Conservation (phyloP, 495 filamentous ascomycete genomes). For the Corynascus novoguineensis region DNA sequence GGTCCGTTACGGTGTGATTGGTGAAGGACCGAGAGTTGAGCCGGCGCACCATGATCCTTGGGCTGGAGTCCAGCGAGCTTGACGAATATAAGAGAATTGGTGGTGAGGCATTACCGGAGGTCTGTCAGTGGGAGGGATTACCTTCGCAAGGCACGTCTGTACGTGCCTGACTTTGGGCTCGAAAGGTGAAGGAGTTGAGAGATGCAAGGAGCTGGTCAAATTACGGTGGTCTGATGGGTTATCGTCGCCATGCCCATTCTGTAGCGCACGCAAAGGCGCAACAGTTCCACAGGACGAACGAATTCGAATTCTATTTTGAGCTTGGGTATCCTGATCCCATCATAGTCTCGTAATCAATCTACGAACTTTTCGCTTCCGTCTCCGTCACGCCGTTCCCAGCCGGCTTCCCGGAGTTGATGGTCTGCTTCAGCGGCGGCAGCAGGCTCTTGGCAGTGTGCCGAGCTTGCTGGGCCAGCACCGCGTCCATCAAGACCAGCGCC, state of each 20-base stretch:
- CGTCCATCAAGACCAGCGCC: slow-evolving; percentile 83
- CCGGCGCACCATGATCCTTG: background rate
- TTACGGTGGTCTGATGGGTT: no score
- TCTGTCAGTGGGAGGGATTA: no score
- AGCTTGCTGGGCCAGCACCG: slow-evolving; percentile 79
- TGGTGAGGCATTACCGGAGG: background rate
- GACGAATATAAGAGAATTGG: background rate
- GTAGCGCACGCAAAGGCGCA: no score
- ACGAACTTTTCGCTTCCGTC: background rate
- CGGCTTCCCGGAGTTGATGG: slow-evolving; percentile 21
- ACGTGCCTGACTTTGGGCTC: no score
- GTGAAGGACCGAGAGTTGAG: slow-evolving; percentile 7
- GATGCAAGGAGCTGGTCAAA: no score
- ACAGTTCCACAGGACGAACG: no score
- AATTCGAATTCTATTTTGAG: no score
- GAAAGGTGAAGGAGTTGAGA: no score
- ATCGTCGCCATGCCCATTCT: no score
- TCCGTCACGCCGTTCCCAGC: slow-evolving; percentile 29
- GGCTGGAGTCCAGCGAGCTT: slow-evolving; percentile 5
- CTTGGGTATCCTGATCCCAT: slow-evolving; percentile 10
- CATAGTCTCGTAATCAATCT: slow-evolving; percentile 1
- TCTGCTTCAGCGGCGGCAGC: slow-evolving; percentile 46
- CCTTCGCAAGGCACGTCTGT: no score
- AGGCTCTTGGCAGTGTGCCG: slow-evolving; percentile 52
- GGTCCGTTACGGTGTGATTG: slow-evolving; percentile 26